Evolutionary conservation across 2,329 filamentous ascomycete species (phyloP).

Genomic region (Fusarium haematococcum): DNA sequence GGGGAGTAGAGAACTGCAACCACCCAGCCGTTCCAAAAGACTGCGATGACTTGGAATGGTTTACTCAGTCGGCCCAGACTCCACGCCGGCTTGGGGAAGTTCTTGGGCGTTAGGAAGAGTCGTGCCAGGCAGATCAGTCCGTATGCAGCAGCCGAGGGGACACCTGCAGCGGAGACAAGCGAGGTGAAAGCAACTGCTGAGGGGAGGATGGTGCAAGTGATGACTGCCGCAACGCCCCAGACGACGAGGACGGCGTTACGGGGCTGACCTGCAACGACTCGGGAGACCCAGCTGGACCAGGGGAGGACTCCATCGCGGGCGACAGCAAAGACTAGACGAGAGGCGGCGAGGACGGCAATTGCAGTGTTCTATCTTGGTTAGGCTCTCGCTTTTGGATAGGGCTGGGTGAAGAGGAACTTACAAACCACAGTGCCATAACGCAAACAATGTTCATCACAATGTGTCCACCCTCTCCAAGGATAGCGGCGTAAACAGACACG

Average conservation of each 20-base stretch:
- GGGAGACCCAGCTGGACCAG: conserved; percentile 68
- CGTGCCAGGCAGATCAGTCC: conserved; percentile 63
- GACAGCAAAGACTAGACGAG: conserved; percentile 72
- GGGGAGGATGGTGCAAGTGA: conserved; percentile 70
- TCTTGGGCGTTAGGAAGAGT: conserved; percentile 59
- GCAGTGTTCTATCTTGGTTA: conserved; percentile 61
- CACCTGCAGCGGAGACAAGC: conserved; percentile 64
- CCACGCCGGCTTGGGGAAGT: conserved; percentile 60
- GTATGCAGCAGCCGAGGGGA: conserved; percentile 64
- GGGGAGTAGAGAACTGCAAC: conserved; percentile 61
- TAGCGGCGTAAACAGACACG: conserved; percentile 67
- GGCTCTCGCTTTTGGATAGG: rapidly evolving
- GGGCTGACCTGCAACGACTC: conserved; percentile 67
- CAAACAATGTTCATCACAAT: conserved; percentile 72
- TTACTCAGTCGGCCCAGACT: conserved; percentile 58
- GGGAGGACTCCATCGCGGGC: conserved; percentile 71
- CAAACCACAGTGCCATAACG: conserved; percentile 62
- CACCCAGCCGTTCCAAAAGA: conserved; percentile 63
- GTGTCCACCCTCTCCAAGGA: conserved; percentile 67
- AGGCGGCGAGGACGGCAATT: conserved; percentile 69
- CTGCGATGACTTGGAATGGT: conserved; percentile 59
- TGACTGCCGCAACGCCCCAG: conserved; percentile 63
- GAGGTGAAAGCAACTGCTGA: conserved; percentile 66
- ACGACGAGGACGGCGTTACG: conserved; percentile 71
- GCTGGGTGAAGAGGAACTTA: conserved; percentile 45